Evolutionary conservation across 345 rosid species (phyloP), one percentile per base, ranked within the genome.

Genomic region (Pseudoturritis turrita): DNA sequence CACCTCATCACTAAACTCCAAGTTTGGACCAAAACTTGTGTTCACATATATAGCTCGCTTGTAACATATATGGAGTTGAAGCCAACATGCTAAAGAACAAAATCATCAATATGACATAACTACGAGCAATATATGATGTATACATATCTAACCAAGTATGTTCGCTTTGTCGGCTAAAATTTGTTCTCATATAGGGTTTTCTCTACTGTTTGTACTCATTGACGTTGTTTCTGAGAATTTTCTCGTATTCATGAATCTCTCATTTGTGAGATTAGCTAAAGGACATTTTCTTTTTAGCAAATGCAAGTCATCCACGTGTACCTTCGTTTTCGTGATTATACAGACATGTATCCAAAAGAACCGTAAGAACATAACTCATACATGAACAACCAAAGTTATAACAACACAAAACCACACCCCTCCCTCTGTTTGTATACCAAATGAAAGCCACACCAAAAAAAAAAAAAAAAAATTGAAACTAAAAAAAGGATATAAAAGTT

Each of bases 401-500:
- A 62, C 70, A 75, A 54, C 70, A 75, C 60, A 69, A 61, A 68
- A 68, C 36, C 73, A 54, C 57, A 26, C 56, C 70, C 51, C 52
- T 75, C 70, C 78, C 25, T 44, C 58, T 69, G 45, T 56, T 62
- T 62, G 75, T 76, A 75, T 76, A 76, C 65, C 74, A 58, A 75
- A 36, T 68, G 58, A 75, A 61, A 75, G 59, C 74, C 74, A 68
- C 63, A 61, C 37, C 70, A 51, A 61, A 43, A 29, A 28, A 47
- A 62, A 44, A 62, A 44, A 49, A 65, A 66, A 55, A 60, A 51
- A 75, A 29, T 53, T 51, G 69, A 75, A 68, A 75, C 74, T 43
- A 54, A 26, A 68, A 59, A 62, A 31, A n/a, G n/a, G 52, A 59
- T 50, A 41, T 10, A 53, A 36, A 61, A 62, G 52, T 41, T 33